phyloP scores from a whole-genome alignment of 371 early-diverging fungal genomes.

The Apophysomyces ossiformis region DNA sequence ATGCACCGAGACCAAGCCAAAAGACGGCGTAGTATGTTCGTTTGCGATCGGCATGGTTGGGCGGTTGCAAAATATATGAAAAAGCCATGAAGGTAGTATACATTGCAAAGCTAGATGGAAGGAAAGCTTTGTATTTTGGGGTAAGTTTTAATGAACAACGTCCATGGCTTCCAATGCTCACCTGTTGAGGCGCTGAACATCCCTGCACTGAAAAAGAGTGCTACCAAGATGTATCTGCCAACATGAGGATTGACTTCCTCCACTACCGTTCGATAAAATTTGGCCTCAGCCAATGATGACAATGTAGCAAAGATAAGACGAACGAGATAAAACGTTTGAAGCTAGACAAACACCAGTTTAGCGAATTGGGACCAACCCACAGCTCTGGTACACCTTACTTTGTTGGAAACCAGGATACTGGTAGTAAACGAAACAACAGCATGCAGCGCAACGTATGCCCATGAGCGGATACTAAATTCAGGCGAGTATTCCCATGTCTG shows the following conservation, averaged over 20 bases:
- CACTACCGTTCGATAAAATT: constrained; percentile 70
- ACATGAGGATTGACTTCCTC: constrained; percentile 68
- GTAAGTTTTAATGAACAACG: neutral
- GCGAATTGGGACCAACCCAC: neutral
- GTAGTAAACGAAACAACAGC: constrained; percentile 49
- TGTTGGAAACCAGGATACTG: constrained; percentile 56
- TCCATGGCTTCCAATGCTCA: constrained; percentile 23
- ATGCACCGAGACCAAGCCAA: constrained; percentile 71
- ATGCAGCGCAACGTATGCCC: constrained; percentile 79
- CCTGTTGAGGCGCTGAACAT: constrained; percentile 84
- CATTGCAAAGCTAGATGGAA: constrained; percentile 96
- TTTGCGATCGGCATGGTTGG: constrained; percentile 47
- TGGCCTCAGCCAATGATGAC: constrained; percentile 75
- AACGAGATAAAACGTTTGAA: constrained; percentile 77
- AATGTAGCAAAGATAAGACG: constrained; percentile 67
- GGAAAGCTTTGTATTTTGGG: constrained; percentile 58
- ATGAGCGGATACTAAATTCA: constrained; percentile 85
- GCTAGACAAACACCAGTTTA: constrained; percentile 34
- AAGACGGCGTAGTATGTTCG: constrained; percentile 60
- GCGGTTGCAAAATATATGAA: constrained; percentile 63
- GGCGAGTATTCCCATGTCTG: constrained; percentile 98
- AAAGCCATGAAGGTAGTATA: constrained; percentile 77
- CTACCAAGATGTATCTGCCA: constrained; percentile 69
- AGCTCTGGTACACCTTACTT: constrained; percentile 33
- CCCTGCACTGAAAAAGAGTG: constrained; percentile 77